Base-by-base conservation (phyloP, 208 protist genomes). In the Herpetomonas tarakana region DNA sequence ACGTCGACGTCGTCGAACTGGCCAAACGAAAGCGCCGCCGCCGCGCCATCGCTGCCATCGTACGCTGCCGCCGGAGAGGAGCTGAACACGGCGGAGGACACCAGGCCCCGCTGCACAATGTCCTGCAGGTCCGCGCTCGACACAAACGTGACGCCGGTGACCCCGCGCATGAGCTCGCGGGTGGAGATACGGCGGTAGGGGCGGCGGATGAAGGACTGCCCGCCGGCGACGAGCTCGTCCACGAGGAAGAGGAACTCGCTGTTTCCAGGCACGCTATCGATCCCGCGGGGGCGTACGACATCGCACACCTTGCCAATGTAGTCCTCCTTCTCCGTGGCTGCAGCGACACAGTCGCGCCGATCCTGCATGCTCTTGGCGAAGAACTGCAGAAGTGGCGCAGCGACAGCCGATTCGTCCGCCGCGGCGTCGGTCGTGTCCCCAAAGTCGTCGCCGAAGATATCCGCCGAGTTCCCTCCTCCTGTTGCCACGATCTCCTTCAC, bases 161-260 rank as follows among this genome's bases (percentile, higher is more conserved):
- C 49, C 44, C 53, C 65, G 12, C 59, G 53, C 77, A 94, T 87
- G 16, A 94, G 74, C 64, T 88, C 82, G 11, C 76, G 58, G 12
- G 66, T 76, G 3, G 85, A 87, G 12, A 94, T 35, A 24, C 78
- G 70, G 29, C 88, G 79, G 72, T 86, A 94, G 31, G 81, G 88
- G 29, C 88, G 76, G 22, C 82, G 78, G 29, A 85, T 28, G 25
- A 78, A 85, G 26, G 80, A 86, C 38, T 52, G 65, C 19, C 83
- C 78, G 26, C 71, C 64, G 11, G 75, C 68, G 25, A 91, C 49
- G 30, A 81, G 57, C 52, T 85, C 78, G 12, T 72, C 73, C 4
- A 66, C 2, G 26, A 72, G 45, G 44, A 49, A 18, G 16, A 22
- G 6, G 44, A 22, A 49, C 44, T 49, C 44, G 44, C 44, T 24